Evolutionary conservation across 140 eudicot genomes (phyloP), one percentile per base, ranked within the genome.

Genomic region (Stevia rebaudiana): DNA sequence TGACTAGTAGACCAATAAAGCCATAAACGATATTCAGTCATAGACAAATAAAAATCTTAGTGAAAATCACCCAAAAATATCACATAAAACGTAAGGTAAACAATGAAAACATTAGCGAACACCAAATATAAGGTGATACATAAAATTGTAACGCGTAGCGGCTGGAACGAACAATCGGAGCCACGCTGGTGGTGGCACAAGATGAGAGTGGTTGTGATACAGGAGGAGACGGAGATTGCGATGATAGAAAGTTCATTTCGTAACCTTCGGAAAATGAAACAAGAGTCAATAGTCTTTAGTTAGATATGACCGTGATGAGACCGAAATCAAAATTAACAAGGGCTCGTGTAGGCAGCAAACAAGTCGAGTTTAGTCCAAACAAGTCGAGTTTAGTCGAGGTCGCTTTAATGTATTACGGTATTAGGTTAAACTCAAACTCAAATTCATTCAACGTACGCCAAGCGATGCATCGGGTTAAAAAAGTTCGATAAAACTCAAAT

Each of bases 61-160:
- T n/a, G n/a, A n/a, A n/a, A n/a, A n/a, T n/a, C n/a, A n/a, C n/a
- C n/a, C n/a, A n/a, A n/a, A n/a, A n/a, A 28, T 28, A 28, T 28
- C 33, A 1, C 3, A 2, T 28, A 28, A 3, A 35, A 35, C 1
- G 39, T 35, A 0, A 0, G 7, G 53, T 16, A 53, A n/a, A 67
- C 50, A 53, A 67, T 15, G 36, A 53, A 39, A 25, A 15, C 33
- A 48, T 40, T 21, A 22, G 5, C 28, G 40, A 25, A 67, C 61
- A 66, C 55, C 33, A 71, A 73, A n/a, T 63, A 72, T 11, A 42
- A 70, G 7, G 41, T 59, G 65, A 79, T 61, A 17, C 57, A 44
- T 51, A 37, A 5, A 49, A 3, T 7, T 54, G 13, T 49, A 5
- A 57, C 35, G 11, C 46, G 61, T 33, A 8, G 47, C 41, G 1